phyloP scores from a whole-genome alignment of 2,329 filamentous ascomycete genomes.

The Penicillium sp. region DNA sequence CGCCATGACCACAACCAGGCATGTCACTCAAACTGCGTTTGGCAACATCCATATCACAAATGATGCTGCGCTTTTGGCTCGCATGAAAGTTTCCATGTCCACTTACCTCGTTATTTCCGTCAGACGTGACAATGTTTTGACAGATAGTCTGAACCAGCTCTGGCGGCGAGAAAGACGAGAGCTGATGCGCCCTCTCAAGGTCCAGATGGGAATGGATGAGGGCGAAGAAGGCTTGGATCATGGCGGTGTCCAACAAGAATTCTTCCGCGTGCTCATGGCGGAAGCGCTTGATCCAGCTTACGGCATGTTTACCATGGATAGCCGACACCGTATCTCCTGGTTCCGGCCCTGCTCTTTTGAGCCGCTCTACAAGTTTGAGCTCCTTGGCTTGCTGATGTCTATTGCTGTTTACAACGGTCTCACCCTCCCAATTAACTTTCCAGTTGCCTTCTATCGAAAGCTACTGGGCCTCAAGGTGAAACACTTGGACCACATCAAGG shows the following conservation, averaged over 20 bases:
- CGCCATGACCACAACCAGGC: constrained; percentile 51
- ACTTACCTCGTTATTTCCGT: constrained; percentile 71
- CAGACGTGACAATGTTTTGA: constrained; percentile 63
- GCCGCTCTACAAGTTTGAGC: constrained; percentile 83
- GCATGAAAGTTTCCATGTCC: constrained; percentile 64
- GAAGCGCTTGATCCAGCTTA: constrained; percentile 76
- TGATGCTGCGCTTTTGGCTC: constrained; percentile 60
- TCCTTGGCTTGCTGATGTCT: constrained; percentile 82
- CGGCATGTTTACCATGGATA: constrained; percentile 74
- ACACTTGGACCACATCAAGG: constrained; percentile 71
- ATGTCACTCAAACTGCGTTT: constrained; percentile 48
- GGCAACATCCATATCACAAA: constrained; percentile 50
- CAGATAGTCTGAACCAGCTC: constrained; percentile 79
- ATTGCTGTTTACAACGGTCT: constrained; percentile 91
- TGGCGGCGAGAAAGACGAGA: constrained; percentile 83
- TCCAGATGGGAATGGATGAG: constrained; percentile 75
- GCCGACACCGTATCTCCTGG: constrained; percentile 76
- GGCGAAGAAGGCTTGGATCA: constrained; percentile 91
- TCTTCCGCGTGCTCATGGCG: constrained; percentile 79
- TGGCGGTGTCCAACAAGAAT: constrained; percentile 94
- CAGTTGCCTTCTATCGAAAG: constrained; percentile 77
- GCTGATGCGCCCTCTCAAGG: constrained; percentile 79
- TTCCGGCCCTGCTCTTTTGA: constrained; percentile 81
- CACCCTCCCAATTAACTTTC: constrained; percentile 86
- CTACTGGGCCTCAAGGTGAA: constrained; percentile 68